phyloP scores from a whole-genome alignment of 2,329 filamentous ascomycete genomes.

The Scedosporium boydii region DNA sequence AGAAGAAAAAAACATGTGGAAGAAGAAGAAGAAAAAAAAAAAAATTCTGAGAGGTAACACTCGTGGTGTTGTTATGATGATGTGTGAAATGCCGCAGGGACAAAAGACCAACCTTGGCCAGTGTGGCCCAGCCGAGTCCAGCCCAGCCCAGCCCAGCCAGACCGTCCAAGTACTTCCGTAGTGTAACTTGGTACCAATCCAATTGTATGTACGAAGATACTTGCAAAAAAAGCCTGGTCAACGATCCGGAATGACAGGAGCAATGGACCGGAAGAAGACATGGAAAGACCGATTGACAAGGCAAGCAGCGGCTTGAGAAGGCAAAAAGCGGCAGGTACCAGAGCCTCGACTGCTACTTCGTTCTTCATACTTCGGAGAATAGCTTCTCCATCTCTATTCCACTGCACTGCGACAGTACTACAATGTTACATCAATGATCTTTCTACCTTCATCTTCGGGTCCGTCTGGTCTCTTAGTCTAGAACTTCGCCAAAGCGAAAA shows the following conservation, averaged over 20 bases:
- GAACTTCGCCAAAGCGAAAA: not conserved
- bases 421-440: too few relatives aligned
- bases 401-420: too few relatives aligned
- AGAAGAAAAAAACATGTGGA: slow-evolving; percentile 2
- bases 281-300: not conserved
- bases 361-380: too few relatives aligned
- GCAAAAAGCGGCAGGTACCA: not conserved
- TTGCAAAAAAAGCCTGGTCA: not conserved
- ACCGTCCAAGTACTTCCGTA: not conserved
- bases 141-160: not conserved
- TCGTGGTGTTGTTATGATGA: slow-evolving; percentile 4
- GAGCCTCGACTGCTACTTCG: too few relatives aligned
- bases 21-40: slow-evolving; percentile 3
- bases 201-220: too few relatives aligned
- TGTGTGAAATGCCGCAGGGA: slow-evolving; percentile 6
- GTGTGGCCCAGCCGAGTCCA: not conserved
- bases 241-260: not conserved
- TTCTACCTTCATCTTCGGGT: too few relatives aligned
- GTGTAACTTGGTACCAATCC: too few relatives aligned
- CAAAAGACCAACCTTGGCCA: not conserved
- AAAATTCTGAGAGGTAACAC: not conserved
- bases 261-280: not conserved
- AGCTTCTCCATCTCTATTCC: too few relatives aligned
- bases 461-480: too few relatives aligned
- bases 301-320: not conserved